phyloP scores from a whole-genome alignment of 495 filamentous ascomycete genomes.

The Bathelium albidoporum region DNA sequence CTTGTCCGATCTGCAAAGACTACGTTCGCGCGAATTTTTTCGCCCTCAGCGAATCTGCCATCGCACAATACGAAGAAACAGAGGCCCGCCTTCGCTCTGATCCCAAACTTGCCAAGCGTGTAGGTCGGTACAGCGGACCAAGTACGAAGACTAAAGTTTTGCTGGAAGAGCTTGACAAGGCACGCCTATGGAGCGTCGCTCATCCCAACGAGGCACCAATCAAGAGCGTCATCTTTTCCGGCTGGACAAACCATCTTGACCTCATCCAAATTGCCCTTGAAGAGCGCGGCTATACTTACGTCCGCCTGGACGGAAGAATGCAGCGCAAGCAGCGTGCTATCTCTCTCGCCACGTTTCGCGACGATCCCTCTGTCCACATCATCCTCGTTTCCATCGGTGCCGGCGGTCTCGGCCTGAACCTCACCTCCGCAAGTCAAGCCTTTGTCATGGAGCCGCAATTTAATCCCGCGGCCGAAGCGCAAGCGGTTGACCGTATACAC shows the following conservation, averaged over 20 bases:
- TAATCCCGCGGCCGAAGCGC: slow-evolving; percentile 88
- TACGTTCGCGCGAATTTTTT: slow-evolving; percentile 50
- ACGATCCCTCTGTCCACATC: slow-evolving; percentile 59
- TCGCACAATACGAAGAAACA: slow-evolving; percentile 48
- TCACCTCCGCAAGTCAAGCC: slow-evolving; percentile 73
- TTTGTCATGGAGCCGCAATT: slow-evolving; percentile 98
- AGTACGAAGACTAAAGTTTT: slow-evolving; percentile 85
- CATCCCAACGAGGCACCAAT: slow-evolving; percentile 54
- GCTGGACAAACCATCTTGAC: slow-evolving; percentile 89
- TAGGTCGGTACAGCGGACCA: slow-evolving; percentile 67
- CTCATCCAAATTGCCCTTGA: slow-evolving; percentile 79
- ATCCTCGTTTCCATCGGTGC: slow-evolving; percentile 88
- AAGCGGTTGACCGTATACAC: slow-evolving; percentile 90
- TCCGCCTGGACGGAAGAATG: slow-evolving; percentile 87
- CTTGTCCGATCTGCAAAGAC: slow-evolving; percentile 58
- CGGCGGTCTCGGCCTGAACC: slow-evolving; percentile 83
- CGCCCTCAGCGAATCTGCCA: slow-evolving; percentile 53
- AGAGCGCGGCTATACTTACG: slow-evolving; percentile 52
- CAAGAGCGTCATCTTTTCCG: slow-evolving; percentile 84
- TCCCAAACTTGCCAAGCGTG: slow-evolving; percentile 46
- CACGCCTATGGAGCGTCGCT: slow-evolving; percentile 47
- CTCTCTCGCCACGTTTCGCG: slow-evolving; percentile 65
- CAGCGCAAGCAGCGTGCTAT: slow-evolving; percentile 54
- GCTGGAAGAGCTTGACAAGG: slow-evolving; percentile 51
- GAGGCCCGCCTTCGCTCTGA: slow-evolving; percentile 37